phyloP scores from a whole-genome alignment of 1,139 yeast species.

The Taphrina wiesneri region DNA sequence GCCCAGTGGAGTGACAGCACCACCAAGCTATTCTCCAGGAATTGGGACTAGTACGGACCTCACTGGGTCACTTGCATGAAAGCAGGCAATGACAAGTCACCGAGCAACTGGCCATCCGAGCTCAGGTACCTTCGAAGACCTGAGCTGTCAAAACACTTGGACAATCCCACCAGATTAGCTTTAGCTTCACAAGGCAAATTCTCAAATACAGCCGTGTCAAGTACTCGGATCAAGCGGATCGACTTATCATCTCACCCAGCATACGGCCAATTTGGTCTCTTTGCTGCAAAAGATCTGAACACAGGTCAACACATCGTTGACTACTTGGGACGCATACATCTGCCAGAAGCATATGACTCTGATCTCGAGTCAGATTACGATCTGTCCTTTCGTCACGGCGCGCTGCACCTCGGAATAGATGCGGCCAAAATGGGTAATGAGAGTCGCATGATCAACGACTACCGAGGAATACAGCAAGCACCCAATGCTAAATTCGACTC shows the following conservation, averaged over 20 bases:
- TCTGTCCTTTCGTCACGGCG: slow-evolving; percentile 40
- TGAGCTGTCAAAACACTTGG: not conserved
- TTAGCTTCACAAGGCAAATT: not conserved
- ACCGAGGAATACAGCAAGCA: slow-evolving; percentile 41
- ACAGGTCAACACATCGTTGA: slow-evolving; percentile 42
- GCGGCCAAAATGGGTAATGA: slow-evolving; percentile 43
- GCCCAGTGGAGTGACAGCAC: too few species aligned
- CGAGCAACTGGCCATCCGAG: slow-evolving; percentile 1
- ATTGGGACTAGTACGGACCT: too few species aligned
- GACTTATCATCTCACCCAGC: slow-evolving; percentile 43
- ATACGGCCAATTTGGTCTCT: slow-evolving; percentile 43
- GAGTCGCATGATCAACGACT: slow-evolving; percentile 44
- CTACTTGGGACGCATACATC: slow-evolving; percentile 43
- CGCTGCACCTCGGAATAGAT: slow-evolving; percentile 41
- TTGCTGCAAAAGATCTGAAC: slow-evolving; percentile 41
- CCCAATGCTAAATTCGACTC: slow-evolving; percentile 44
- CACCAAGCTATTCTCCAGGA: too few species aligned
- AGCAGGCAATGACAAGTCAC: not conserved
- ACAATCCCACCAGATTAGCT: not conserved
- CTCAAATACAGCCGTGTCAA: not conserved
- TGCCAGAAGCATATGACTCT: slow-evolving; percentile 39
- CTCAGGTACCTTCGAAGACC: slow-evolving; percentile 6
- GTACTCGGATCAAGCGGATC: slow-evolving; percentile 34
- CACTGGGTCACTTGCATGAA: not conserved
- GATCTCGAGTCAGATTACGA: slow-evolving; percentile 43